Base-by-base conservation (phyloP, 148 eudicot species). In the Camellia sinensis region DNA sequence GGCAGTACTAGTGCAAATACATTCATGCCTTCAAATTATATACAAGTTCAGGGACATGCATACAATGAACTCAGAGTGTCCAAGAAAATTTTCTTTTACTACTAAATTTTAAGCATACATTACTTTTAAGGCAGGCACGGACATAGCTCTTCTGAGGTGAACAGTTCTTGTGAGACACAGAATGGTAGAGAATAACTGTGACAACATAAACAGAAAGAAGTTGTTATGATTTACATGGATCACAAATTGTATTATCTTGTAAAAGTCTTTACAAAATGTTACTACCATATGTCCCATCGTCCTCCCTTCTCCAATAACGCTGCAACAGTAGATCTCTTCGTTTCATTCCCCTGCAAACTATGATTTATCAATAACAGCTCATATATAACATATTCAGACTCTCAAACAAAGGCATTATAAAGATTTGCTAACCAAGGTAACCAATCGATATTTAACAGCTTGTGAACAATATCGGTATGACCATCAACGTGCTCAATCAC, bases 291-390 rank as follows among this genome's bases (percentile, higher is more conserved):
- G 94, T 87, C 70, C 94, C 94, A 80, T 91, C 92, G 65, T 91
- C 94, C 77, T 91, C 94, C 86, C 91, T 91, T 87, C 94, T 91
- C 94, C 94, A 91, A 75, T 91, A 91, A 22, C 94, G 87, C 68
- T 86, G 82, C 82, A 91, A 66, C 80, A 91, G 74, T 63, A 91
- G 89, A 74, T 91, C 94, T 81, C 94, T 87, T 61, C 78, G 80
- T 79, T 86, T 89, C 92, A 91, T 88, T 71, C 92, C 89, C 91
- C 94, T 91, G 84, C 15, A 80, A 79, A 73, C 17, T 79, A 80
- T 13, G 17, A 14, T 43, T 22, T 43, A 15, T 43, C 19, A 67
- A 6, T 10, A 0, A 67, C 71, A 67, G 50, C 44, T 73, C 19
- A 14, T 37, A 75, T n/a, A 37, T 53, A 21, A 60, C 13, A 45